A percentile compares a stretch with the other conserved stretches of the same genome.
Evolutionary conservation across 1,284 basidiomycete species (phyloP).

Genomic region (Vanrija pseudolonga): DNA sequence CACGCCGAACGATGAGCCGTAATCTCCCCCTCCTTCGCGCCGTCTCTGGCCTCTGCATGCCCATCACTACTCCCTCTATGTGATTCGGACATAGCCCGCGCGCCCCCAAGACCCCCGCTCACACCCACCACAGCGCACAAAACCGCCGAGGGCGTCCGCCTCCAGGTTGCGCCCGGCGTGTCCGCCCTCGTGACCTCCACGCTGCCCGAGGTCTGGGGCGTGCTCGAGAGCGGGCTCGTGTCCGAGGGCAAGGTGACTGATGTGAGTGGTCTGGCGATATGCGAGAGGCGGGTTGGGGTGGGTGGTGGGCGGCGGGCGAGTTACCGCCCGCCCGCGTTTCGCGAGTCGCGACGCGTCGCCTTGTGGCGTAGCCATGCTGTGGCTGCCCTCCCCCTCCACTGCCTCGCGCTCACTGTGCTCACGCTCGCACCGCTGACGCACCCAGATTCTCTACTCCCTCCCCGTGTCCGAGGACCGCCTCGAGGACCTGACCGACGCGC

Average conservation of each 20-base stretch:
- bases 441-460: conserved; percentile 74
- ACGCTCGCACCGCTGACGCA: background rate
- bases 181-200: conserved; percentile 36
- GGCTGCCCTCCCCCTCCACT: too few species aligned
- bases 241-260: conserved; percentile 66
- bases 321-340: too few species aligned
- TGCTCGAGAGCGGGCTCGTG: conserved; percentile 53
- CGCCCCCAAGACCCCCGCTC: conserved; percentile 2
- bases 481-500: conserved; percentile 62
- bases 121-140: conserved; percentile 47
- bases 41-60: too few species aligned
- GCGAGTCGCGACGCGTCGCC: too few species aligned
- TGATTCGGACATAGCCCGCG: too few species aligned
- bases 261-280: conserved; percentile 49
- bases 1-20: too few species aligned
- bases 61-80: too few species aligned
- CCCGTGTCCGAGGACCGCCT: conserved; percentile 69
- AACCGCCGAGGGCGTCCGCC: conserved; percentile 67
- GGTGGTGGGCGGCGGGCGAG: background rate
- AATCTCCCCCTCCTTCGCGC: too few species aligned
- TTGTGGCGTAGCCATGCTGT: background rate
- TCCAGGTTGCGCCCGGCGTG: conserved; percentile 61
- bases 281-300: background rate
- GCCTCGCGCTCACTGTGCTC: background rate
- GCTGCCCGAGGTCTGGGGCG: conserved; percentile 37